Evolutionary conservation across 768 basidiomycete species (phyloP).

Genomic region (Panus rudis): DNA sequence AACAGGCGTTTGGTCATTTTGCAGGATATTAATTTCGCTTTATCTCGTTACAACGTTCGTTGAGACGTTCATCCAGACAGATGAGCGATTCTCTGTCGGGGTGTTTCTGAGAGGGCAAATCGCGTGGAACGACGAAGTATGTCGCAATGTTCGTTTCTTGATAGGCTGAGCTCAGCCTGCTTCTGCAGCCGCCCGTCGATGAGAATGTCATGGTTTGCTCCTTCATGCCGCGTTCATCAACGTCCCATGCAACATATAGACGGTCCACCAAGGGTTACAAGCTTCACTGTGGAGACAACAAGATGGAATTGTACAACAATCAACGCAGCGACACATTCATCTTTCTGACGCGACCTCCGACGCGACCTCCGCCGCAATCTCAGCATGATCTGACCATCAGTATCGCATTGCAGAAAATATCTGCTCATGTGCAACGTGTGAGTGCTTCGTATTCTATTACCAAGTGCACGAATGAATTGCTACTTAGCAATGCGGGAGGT

Average conservation of each 20-base stretch:
- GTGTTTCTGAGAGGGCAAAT: conserved; percentile 58
- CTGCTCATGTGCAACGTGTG: conserved; percentile 44
- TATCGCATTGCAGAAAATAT: conserved; percentile 59
- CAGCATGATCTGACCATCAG: conserved; percentile 45
- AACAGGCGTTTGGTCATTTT: conserved; percentile 51
- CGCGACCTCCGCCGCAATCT: conserved; percentile 28
- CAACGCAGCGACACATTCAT: conserved; percentile 48
- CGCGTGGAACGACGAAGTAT: conserved; percentile 31
- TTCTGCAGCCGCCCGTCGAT: conserved; percentile 49
- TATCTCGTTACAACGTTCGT: not conserved
- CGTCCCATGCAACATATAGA: conserved; percentile 39
- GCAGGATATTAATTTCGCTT: conserved; percentile 33
- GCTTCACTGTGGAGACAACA: conserved; percentile 48
- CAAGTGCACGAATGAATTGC: not conserved
- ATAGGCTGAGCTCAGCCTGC: conserved; percentile 17
- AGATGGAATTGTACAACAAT: conserved; percentile 53
- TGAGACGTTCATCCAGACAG: conserved; percentile 33
- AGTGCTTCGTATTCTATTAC: conserved; percentile 6
- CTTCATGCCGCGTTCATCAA: conserved; percentile 49
- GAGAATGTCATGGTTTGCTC: conserved; percentile 57
- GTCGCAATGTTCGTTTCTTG: not conserved
- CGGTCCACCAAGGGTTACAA: conserved; percentile 48
- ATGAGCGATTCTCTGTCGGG: conserved; percentile 53
- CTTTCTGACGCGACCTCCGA: conserved; percentile 44
- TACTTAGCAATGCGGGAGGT: conserved; percentile 51